Evolutionary conservation across 495 filamentous ascomycete genomes (phyloP), one percentile per base, ranked within the genome.

Genomic region (Lichenothelia convexa): DNA sequence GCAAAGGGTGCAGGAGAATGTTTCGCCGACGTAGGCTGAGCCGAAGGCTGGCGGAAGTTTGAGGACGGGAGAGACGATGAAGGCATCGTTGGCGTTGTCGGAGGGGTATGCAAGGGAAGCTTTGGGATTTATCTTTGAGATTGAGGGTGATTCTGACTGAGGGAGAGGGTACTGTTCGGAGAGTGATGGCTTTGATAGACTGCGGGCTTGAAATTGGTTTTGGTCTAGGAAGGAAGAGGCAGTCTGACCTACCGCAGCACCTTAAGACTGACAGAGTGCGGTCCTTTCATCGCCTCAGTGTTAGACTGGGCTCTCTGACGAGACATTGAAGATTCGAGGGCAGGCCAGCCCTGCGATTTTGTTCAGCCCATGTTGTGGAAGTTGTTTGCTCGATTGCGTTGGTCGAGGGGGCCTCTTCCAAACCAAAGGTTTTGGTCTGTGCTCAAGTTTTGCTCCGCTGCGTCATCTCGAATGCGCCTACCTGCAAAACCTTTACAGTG

Each of bases 21-120:
- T 84, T 61, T 95, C 86, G 40, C 89, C 89, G 29, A 95, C 86
- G 44, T 94, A 94, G 34, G 86, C 84, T 7, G 80, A 81, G 36
- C 85, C 89, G 53, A 97, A 95, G 3, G 83, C 72, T 1, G 84
- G 80, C 4, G 89, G 89, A 3, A 95, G 73, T n/a, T 80, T 93
- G 44, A 94, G 67, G 32, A 75, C 60, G 23, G 78, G 70, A 18
- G 63, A 66, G 41, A 80, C 57, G 21, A 69, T 69, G 42, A 78
- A 79, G 21, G 59, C 55, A 24, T 61, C 57, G 36, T 67, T 55
- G 17, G 51, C 48, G 9, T 59, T 48, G 11, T 54, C 49, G 2
- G 64, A 66, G 3, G 70, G 68, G 42, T 63, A 68, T 35, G 65
- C 63, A 18, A 73, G 50, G 2, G 68, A 62, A 4, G 65, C 68